Percentiles rank a stretch among this genome's conserved stretches.
Evolutionary conservation across 2,329 filamentous ascomycete genomes (phyloP).

Genomic region (Herpotrichia juniperi): DNA sequence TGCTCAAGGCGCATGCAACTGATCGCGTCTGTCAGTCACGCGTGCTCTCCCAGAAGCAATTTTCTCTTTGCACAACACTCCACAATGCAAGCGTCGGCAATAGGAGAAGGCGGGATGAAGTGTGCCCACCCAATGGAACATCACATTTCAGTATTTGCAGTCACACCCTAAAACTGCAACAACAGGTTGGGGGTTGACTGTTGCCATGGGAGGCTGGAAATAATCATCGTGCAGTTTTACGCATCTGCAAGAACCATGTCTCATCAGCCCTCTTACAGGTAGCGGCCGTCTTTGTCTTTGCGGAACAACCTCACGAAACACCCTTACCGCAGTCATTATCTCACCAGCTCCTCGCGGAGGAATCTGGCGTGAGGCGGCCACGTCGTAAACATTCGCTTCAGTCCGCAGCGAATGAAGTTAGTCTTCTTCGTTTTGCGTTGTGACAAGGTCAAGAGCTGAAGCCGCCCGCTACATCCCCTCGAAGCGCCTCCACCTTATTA

Average conservation of each 20-base stretch:
- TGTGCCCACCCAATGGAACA: not conserved
- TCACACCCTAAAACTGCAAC: not conserved
- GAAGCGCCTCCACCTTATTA: not conserved
- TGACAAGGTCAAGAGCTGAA: slow-evolving; percentile 14
- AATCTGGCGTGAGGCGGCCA: slow-evolving; percentile 11
- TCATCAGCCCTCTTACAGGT: slow-evolving; percentile 10
- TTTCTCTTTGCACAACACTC: slow-evolving; percentile 5
- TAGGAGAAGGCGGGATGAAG: not conserved
- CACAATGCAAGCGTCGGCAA: slow-evolving; percentile 5
- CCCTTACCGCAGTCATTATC: slow-evolving; percentile 3
- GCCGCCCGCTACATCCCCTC: slow-evolving; percentile 2
- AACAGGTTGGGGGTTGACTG: not conserved
- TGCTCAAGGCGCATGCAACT: slow-evolving; percentile 19
- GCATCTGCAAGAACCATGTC: slow-evolving; percentile 11
- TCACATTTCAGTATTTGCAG: not conserved
- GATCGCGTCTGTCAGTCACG: slow-evolving; percentile 20
- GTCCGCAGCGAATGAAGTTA: slow-evolving; percentile 24
- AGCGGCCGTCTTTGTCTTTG: not conserved
- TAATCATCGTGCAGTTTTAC: slow-evolving; percentile 11
- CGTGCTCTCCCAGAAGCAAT: slow-evolving; percentile 12
- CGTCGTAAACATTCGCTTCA: slow-evolving; percentile 17
- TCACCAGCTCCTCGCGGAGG: not conserved
- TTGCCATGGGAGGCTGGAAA: slow-evolving; percentile 1
- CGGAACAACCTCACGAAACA: slow-evolving; percentile 1
- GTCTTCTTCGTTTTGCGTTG: slow-evolving; percentile 16